Conservation (phyloP, 441 rosid species). For the Hura crepitans region DNA sequence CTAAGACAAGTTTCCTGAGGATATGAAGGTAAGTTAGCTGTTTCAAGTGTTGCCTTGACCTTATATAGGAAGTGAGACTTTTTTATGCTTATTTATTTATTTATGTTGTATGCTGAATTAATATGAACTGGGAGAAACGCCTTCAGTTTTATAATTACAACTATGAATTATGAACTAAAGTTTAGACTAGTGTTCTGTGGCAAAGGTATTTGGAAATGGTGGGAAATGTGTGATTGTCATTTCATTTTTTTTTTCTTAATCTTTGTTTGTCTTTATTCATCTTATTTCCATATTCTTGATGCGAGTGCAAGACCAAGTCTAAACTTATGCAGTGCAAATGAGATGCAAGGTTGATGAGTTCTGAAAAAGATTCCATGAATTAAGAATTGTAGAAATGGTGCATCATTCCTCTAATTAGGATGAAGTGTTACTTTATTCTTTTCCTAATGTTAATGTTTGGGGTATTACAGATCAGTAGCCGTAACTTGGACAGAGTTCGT, state of each 20-base stretch:
- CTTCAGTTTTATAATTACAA: not conserved
- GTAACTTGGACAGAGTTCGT: slow-evolving; percentile 93
- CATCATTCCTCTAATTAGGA: not conserved
- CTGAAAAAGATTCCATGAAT: not conserved
- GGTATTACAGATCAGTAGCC: slow-evolving; percentile 75
- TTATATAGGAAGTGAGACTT: not conserved
- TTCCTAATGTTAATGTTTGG: not conserved
- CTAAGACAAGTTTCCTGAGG: not conserved
- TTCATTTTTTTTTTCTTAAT: not conserved
- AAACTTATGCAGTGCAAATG: not conserved
- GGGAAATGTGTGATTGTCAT: not conserved
- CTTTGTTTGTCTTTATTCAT: not conserved
- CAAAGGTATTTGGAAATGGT: not conserved
- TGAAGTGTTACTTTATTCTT: not conserved
- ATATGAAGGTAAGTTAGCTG: not conserved
- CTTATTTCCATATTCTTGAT: not conserved
- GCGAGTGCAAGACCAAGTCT: not conserved
- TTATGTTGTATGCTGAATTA: not conserved
- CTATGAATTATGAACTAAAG: not conserved
- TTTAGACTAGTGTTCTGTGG: not conserved
- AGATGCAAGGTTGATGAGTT: not conserved
- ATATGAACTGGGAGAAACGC: not conserved
- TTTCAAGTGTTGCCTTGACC: not conserved
- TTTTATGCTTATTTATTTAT: not conserved
- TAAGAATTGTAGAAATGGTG: not conserved